A percentile compares a stretch with the other conserved stretches of the same genome.
Evolutionary conservation across 2,329 filamentous ascomycete species (phyloP).

Genomic region (Sporothrix mexicana): DNA sequence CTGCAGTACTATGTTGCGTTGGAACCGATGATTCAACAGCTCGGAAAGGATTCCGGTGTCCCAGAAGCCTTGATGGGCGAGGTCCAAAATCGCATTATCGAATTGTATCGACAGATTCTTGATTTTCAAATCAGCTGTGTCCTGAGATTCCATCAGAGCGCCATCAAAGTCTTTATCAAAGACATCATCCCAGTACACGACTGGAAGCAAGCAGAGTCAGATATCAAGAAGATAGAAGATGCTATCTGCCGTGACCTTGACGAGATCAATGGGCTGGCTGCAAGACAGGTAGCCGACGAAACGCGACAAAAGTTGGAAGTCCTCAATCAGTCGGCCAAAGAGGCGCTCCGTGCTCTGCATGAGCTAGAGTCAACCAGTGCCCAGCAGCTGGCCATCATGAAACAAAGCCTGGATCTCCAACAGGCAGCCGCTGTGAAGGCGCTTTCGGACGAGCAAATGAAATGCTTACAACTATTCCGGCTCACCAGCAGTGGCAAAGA

Average conservation of each 20-base stretch:
- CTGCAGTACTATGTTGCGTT: constrained; percentile 45
- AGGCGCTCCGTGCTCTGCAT: not conserved
- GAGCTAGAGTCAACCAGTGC: not conserved
- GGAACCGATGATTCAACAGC: constrained; percentile 39
- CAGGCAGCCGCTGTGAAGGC: not conserved
- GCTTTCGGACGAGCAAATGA: not conserved
- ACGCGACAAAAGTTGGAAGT: constrained; percentile 22
- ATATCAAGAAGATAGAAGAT: constrained; percentile 26
- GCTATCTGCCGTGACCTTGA: constrained; percentile 26
- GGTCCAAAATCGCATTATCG: constrained; percentile 37
- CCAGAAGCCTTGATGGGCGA: constrained; percentile 28
- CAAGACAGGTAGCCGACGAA: not conserved
- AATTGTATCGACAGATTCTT: constrained; percentile 46
- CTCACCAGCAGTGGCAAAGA: constrained; percentile 3
- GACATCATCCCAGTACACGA: constrained; percentile 37
- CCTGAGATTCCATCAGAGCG: constrained; percentile 43
- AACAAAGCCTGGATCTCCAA: not conserved
- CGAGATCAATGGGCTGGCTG: constrained; percentile 27
- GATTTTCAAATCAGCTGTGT: constrained; percentile 47
- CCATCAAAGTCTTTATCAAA: constrained; percentile 26
- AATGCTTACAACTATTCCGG: constrained; percentile 1
- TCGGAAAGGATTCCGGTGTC: constrained; percentile 31
- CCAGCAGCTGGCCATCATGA: not conserved
- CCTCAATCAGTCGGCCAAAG: constrained; percentile 21
- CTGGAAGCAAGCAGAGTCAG: constrained; percentile 38